Percentiles rank a stretch among this genome's conserved stretches.
Conservation (phyloP, 352 stramenopile species). For the Pythium folliculosum region DNA sequence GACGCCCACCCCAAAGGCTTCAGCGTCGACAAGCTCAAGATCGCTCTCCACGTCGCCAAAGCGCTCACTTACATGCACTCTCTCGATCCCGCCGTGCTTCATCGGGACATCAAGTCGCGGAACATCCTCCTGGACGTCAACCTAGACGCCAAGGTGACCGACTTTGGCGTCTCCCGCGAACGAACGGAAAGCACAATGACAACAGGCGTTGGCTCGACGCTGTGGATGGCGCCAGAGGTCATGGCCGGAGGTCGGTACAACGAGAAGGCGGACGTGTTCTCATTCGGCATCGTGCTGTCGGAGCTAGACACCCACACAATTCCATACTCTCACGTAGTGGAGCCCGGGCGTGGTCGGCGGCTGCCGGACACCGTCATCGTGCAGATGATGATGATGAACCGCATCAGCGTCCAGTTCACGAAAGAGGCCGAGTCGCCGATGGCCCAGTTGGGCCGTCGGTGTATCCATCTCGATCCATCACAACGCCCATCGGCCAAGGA, state of each 20-base stretch:
- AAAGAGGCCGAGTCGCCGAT: neutral
- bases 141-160: constrained; percentile 11
- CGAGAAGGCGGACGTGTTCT: constrained; percentile 21
- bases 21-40: constrained; percentile 12
- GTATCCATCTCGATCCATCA: neutral
- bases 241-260: constrained; percentile 28
- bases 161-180: constrained; percentile 15
- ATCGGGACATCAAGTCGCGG: constrained; percentile 15
- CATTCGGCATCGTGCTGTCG: constrained; percentile 34
- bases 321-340: neutral
- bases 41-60: constrained; percentile 8
- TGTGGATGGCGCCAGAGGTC: constrained; percentile 33
- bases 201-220: constrained; percentile 7
- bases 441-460: neutral
- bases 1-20: constrained; percentile 5
- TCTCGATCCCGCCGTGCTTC: constrained; percentile 3
- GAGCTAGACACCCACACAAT: constrained; percentile 18
- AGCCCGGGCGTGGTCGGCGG: neutral
- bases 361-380: constrained; percentile 2
- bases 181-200: constrained; percentile 15
- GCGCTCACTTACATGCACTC: constrained; percentile 17
- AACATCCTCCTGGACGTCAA: constrained; percentile 11
- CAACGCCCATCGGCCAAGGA: constrained; percentile 7
- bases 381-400: neutral
- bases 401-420: constrained; percentile 14